Base-by-base conservation (phyloP, 208 protist species). In the Strigomonas oncopelti region DNA sequence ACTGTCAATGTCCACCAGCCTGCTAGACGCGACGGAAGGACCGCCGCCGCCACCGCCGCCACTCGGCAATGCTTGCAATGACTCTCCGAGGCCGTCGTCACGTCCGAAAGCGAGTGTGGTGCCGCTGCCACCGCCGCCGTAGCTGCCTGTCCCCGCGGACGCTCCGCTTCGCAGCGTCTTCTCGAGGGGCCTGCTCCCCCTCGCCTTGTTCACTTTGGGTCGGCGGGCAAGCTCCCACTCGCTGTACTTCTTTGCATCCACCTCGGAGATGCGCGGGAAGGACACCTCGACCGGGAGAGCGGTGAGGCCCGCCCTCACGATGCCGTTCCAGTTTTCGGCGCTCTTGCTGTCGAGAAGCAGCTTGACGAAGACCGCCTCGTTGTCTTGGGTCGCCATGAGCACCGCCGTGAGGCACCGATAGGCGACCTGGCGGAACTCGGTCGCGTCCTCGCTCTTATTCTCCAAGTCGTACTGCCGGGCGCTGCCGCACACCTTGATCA, bases 351-450 rank as follows among this genome's bases (percentile, higher is more conserved):
- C 79, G 32, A 94, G 85, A 27, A 96, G 75, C 59, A 97, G 91
- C 18, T 81, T 55, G 20, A 74, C 65, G 59, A 93, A 94, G 29
- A 96, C 82, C 7, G 74, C 79, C 65, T 95, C 90, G 51, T 93
- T 78, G 0, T 70, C 76, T 67, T 97, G 93, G 20, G 93, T 97
- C 25, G 77, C 75, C 16, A 71, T 72, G 27, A 94, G 72, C 5
- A 88, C 77, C 14, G 81, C 75, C 11, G 75, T 83, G 4, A 97
- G 65, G 42, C 87, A 87, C 56, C 84, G 81, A 66, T 82, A 89
- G 11, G 93, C 91, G 14, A 82, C 65, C 64, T 89, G 84, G 29
- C 90, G 77, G 55, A 85, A 84, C 5, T 57, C 46, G 0, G 85
- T 46, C 51, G 61, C 58, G 14, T 71, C 74, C 53, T 75, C 72